phyloP scores from a whole-genome alignment of 371 early-diverging fungal genomes.

The Blakeslea trispora region DNA sequence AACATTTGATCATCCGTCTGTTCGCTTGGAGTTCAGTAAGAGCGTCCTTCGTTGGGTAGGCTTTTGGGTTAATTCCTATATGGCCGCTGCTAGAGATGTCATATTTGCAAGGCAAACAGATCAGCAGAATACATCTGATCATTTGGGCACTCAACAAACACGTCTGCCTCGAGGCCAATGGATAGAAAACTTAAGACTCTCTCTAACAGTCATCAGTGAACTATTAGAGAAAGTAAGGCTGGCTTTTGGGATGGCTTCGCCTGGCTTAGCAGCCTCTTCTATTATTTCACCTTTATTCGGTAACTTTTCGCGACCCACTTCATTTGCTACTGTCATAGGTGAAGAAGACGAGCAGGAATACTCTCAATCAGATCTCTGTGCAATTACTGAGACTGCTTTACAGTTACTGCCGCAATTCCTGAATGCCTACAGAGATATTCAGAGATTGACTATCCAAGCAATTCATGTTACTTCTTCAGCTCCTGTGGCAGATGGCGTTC shows the following conservation, averaged over 20 bases:
- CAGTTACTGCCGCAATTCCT: constrained; percentile 45
- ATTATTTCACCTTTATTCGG: constrained; percentile 37
- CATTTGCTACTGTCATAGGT: constrained; percentile 33
- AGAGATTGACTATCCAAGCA: constrained; percentile 42
- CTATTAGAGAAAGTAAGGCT: constrained; percentile 56
- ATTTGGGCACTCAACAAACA: constrained; percentile 24
- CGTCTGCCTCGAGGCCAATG: constrained; percentile 44
- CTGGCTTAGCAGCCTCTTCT: constrained; percentile 33
- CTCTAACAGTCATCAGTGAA: constrained; percentile 56
- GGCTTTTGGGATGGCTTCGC: constrained; percentile 37
- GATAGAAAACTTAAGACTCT: constrained; percentile 58
- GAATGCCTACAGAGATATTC: constrained; percentile 48
- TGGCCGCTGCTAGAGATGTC: constrained; percentile 44
- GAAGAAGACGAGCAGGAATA: constrained; percentile 18
- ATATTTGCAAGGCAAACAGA: constrained; percentile 47
- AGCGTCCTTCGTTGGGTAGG: constrained; percentile 61
- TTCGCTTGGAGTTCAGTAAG: constrained; percentile 52
- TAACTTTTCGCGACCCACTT: constrained; percentile 40
- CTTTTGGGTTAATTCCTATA: constrained; percentile 58
- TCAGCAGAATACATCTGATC: constrained; percentile 25
- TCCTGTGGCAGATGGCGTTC: background rate
- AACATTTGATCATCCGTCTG: constrained; percentile 55
- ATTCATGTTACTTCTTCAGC: constrained; percentile 30
- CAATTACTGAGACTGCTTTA: constrained; percentile 31
- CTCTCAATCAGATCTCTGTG: constrained; percentile 22